phyloP scores from a whole-genome alignment of 306 rosid genomes.

The Sesbania bispinosa region DNA sequence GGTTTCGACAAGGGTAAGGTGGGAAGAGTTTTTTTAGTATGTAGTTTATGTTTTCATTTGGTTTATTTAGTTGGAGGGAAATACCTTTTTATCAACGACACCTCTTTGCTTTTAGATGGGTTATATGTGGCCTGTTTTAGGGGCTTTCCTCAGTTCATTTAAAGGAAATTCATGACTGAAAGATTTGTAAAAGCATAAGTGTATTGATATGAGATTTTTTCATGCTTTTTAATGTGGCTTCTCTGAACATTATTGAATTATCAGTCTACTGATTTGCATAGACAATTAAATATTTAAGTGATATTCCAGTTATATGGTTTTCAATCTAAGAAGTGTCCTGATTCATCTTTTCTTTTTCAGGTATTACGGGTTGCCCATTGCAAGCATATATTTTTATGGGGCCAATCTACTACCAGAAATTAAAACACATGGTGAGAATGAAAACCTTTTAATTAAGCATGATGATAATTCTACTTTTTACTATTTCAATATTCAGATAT shows the following conservation, averaged over 20 bases:
- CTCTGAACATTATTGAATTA: background rate
- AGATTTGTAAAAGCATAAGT: background rate
- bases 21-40: background rate
- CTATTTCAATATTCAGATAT: background rate
- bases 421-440: conserved; percentile 86
- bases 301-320: background rate
- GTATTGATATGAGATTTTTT: background rate
- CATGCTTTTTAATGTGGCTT: background rate
- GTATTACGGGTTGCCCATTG: conserved; percentile 91
- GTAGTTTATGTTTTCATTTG: background rate
- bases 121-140: background rate
- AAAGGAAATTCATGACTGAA: background rate
- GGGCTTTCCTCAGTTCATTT: background rate
- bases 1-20: background rate
- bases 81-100: background rate
- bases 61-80: background rate
- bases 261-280: background rate
- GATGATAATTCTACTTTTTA: background rate
- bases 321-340: background rate
- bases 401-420: conserved; percentile 94
- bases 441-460: background rate
- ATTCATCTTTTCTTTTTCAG: conserved; percentile 38
- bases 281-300: background rate
- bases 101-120: background rate
- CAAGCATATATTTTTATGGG: conserved; percentile 99